phyloP scores from a whole-genome alignment of 176 grass and related monocot genomes.

The Ananas comosus region DNA sequence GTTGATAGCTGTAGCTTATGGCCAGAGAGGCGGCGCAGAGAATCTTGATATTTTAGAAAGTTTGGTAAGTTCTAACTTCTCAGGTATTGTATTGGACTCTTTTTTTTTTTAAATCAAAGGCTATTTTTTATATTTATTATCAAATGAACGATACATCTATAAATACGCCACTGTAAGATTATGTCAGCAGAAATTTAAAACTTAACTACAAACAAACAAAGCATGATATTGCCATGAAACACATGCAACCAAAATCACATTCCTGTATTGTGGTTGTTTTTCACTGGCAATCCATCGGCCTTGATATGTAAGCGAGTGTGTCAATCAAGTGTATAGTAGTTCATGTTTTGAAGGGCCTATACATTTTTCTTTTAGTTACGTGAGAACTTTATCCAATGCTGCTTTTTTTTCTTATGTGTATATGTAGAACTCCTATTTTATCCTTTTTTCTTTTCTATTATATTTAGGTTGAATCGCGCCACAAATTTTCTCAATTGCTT shows the following conservation, averaged over 20 bases:
- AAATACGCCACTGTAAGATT: too few relatives aligned
- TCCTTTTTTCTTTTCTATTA: constrained; percentile 22
- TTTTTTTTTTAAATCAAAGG: too few relatives aligned
- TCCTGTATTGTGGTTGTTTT: too few relatives aligned
- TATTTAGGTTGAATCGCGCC: constrained; percentile 61
- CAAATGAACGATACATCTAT: too few relatives aligned
- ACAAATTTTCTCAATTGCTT: constrained; percentile 60
- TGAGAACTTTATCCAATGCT: not conserved
- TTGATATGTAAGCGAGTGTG: too few relatives aligned
- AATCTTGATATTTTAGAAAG: constrained; percentile 77
- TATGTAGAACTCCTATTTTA: not conserved
- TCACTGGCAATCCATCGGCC: too few relatives aligned
- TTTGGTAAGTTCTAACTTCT: constrained; percentile 48
- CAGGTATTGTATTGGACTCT: not conserved
- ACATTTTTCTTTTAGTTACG: not conserved
- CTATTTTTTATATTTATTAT: not conserved
- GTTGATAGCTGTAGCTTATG: constrained; percentile 62
- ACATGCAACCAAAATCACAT: too few relatives aligned
- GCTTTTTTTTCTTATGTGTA: not conserved
- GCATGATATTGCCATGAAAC: too few relatives aligned
- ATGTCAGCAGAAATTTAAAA: too few relatives aligned
- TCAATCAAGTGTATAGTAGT: too few relatives aligned
- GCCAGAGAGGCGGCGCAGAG: constrained; percentile 78
- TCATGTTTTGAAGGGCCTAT: not conserved
- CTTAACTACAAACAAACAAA: too few relatives aligned